A percentile compares a stretch with the other conserved stretches of the same genome.
phyloP scores from a whole-genome alignment of 371 early-diverging fungal species.

The Mucor ambiguus region DNA sequence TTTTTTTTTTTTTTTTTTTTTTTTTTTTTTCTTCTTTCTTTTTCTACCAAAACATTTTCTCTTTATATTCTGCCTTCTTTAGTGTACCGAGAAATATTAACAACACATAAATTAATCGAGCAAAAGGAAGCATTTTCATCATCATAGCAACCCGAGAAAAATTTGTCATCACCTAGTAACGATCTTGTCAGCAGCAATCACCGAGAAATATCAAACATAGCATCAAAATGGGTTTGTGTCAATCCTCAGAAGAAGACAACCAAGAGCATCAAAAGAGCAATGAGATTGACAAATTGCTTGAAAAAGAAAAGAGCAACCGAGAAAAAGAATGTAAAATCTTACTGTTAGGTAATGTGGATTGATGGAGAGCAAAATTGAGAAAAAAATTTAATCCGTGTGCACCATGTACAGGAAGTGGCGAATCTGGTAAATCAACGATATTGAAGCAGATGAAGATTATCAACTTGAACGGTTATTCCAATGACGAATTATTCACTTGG shows the following conservation, averaged over 20 bases:
- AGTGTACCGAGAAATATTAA: not conserved
- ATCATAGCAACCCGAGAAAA: not conserved
- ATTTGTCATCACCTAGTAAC: not conserved
- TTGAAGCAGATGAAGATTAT: slow-evolving; percentile 95
- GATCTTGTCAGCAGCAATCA: not conserved
- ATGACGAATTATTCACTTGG: slow-evolving; percentile 78
- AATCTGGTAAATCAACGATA: slow-evolving; percentile 91
- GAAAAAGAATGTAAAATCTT: slow-evolving; percentile 77
- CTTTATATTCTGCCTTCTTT: not conserved
- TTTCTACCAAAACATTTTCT: not conserved
- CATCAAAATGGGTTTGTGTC: slow-evolving; percentile 63
- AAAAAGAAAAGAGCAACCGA: slow-evolving; percentile 59
- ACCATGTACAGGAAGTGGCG: slow-evolving; percentile 51
- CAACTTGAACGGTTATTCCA: slow-evolving; percentile 84
- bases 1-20: no score
- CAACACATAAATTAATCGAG: not conserved
- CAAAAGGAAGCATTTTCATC: not conserved
- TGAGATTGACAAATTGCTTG: slow-evolving; percentile 66
- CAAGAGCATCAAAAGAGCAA: slow-evolving; percentile 56
- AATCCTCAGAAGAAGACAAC: slow-evolving; percentile 63
- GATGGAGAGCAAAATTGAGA: not conserved
- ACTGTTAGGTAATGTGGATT: slow-evolving; percentile 59
- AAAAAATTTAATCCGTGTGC: not conserved
- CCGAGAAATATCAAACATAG: not conserved
- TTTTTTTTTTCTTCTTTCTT: no score